A percentile compares a stretch with the other conserved stretches of the same genome.
These are phyloP conservation scores for Bacidia rubella DNA, from an alignment of 495 filamentous ascomycete genomes.

Conservation along the genomic window DNA sequence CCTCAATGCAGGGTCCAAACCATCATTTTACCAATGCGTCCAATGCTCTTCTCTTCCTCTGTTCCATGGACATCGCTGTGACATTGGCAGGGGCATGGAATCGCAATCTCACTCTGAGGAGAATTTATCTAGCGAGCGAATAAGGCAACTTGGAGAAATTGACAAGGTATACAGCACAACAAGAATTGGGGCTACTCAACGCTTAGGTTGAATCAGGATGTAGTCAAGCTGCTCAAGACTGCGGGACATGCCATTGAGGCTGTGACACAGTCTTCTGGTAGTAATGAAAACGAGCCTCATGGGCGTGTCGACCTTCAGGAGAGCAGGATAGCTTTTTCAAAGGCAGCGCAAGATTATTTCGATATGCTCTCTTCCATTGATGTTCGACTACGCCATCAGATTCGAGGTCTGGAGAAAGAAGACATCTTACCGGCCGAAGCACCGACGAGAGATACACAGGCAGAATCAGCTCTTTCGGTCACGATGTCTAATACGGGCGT, in stretches of 20 bases:
- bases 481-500: slow-evolving; percentile 11
- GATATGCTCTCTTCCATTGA: slow-evolving; percentile 54
- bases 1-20: too few relatives aligned
- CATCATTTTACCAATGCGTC: too few relatives aligned
- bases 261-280: slow-evolving; percentile 37
- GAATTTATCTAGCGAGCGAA: slow-evolving; percentile 43
- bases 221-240: slow-evolving; percentile 48
- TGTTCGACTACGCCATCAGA: slow-evolving; percentile 59
- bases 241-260: slow-evolving; percentile 56
- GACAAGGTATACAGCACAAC: slow-evolving; percentile 47
- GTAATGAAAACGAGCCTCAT: slow-evolving; percentile 14
- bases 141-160: slow-evolving; percentile 62
- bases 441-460: slow-evolving; percentile 12
- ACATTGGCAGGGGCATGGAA: too few relatives aligned
- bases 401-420: slow-evolving; percentile 66
- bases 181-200: not conserved
- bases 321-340: slow-evolving; percentile 46
- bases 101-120: not conserved
- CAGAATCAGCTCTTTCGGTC: slow-evolving; percentile 15
- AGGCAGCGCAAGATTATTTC: slow-evolving; percentile 52
- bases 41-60: too few relatives aligned
- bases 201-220: slow-evolving; percentile 29
- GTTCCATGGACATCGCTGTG: too few relatives aligned
- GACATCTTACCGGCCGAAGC: slow-evolving; percentile 46
- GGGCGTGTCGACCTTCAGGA: slow-evolving; percentile 25